Evolutionary conservation across 352 stramenopile genomes (phyloP), one percentile per base, ranked within the genome.

Genomic region (Sclerospora graminicola): DNA sequence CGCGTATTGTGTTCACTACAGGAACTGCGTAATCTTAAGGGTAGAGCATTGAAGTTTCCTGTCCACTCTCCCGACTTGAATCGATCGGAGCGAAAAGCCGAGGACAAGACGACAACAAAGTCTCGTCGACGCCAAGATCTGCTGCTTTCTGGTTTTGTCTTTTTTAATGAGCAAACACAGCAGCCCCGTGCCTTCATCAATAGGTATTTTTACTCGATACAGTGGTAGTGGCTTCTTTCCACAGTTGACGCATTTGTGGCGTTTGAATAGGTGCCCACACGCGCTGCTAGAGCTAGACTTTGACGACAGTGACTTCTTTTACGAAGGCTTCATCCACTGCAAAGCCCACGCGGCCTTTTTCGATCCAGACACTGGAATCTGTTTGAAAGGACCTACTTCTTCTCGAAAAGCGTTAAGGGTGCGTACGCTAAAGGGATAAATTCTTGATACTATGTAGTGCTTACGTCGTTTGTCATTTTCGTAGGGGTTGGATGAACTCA

Each of bases 291-390:
- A 90, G 55, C 53, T 90, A 36, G 75, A 90, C 46, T 51, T 84
- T 37, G 73, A 87, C 53, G 79, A 88, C 63, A 74, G 66, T 54
- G 75, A 88, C 47, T 90, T 90, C 48, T 84, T 88, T 53, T 69
- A 54, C 41, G 67, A 85, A 57, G 75, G 75, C 10, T 85, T 88
- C 41, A 56, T 90, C 32, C 71, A 84, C 45, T 90, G 78, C 66
- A 90, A 90, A 43, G 70, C 61, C 2, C 78, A 90, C 50, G 78
- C 71, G 28, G 75, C 78, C 10, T 84, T 85, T 57, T 90, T 90
- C 45, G 78, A 88, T 45, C 73, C 78, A 66, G 69, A 59, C 16
- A 84, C 74, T 8, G 74, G 74, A 1, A 78, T 86, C 15, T 86
- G 74, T 38, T 49, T 86, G 5, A 63, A 70, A 45, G 74, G 71